A percentile compares a stretch with the other conserved stretches of the same genome.
Evolutionary conservation across 305 asterid species (phyloP).

Genomic region (Withania somnifera): DNA sequence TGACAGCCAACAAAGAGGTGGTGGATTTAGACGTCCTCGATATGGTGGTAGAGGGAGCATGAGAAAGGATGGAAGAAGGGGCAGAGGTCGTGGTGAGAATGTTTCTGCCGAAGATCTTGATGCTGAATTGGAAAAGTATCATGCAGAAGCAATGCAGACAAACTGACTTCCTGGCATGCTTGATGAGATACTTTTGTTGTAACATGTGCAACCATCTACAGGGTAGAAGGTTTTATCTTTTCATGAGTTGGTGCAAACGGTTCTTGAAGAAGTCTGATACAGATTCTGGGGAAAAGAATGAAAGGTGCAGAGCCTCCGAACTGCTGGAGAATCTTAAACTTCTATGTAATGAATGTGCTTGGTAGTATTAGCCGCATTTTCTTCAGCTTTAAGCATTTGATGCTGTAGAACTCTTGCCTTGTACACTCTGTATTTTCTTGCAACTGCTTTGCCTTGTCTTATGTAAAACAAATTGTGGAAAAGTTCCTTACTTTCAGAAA

Average conservation of each 20-base stretch:
- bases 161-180: conserved; percentile 16
- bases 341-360: neutral
- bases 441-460: neutral
- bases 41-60: conserved; percentile 56
- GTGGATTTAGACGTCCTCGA: conserved; percentile 65
- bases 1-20: conserved; percentile 62
- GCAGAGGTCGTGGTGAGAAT: conserved; percentile 57
- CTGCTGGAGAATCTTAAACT: neutral
- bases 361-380: neutral
- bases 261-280: neutral
- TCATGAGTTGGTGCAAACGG: neutral
- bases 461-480: neutral
- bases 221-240: neutral
- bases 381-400: neutral
- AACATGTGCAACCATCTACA: neutral
- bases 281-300: neutral
- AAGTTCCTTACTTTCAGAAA: neutral
- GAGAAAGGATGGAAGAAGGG: conserved; percentile 40
- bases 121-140: conserved; percentile 89
- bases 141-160: conserved; percentile 75
- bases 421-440: neutral
- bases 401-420: neutral
- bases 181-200: neutral
- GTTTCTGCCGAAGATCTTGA: conserved; percentile 90
- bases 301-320: neutral